Evolutionary conservation across 1,139 yeast species (phyloP).

Genomic region (Kurtzmaniella quercitrusa): DNA sequence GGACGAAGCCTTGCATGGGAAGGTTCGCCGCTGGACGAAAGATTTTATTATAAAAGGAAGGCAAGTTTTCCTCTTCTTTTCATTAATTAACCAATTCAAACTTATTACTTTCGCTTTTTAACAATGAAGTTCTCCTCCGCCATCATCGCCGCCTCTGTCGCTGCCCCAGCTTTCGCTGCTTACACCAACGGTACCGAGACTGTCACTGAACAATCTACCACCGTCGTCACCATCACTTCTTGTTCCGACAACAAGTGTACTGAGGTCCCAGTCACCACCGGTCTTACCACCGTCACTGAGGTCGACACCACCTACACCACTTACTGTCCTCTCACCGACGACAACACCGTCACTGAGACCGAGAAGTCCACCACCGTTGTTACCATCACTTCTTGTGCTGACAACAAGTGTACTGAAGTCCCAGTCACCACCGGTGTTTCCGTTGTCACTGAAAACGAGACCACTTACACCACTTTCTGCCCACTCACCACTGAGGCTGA

Average conservation of each 20-base stretch:
- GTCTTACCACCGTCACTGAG: constrained; percentile 21
- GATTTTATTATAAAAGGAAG: constrained; percentile 3
- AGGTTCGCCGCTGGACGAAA: not conserved
- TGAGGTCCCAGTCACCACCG: constrained; percentile 15
- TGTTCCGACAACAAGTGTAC: constrained; percentile 8
- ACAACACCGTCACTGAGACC: constrained; percentile 10
- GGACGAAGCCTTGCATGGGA: not conserved
- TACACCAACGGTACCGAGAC: constrained; percentile 19
- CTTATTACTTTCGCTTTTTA: constrained; percentile 15
- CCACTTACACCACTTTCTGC: constrained; percentile 23
- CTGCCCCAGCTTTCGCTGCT: constrained; percentile 18
- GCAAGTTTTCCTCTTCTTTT: constrained; percentile 5
- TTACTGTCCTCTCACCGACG: constrained; percentile 23
- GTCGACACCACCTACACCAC: constrained; percentile 22
- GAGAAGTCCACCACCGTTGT: constrained; percentile 19
- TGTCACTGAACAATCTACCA: constrained; percentile 14
- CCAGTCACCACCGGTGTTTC: constrained; percentile 41
- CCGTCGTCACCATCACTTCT: constrained; percentile 18
- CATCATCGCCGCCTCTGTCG: constrained; percentile 20
- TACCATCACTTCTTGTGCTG: constrained; percentile 34
- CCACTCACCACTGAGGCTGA: constrained; percentile 15
- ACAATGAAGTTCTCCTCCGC: constrained; percentile 26
- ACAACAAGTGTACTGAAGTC: constrained; percentile 20
- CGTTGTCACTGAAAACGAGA: constrained; percentile 27
- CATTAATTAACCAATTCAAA: constrained; percentile 6